Base-by-base conservation (phyloP, 176 grass and related monocot species). In the Paspalum vaginatum region DNA sequence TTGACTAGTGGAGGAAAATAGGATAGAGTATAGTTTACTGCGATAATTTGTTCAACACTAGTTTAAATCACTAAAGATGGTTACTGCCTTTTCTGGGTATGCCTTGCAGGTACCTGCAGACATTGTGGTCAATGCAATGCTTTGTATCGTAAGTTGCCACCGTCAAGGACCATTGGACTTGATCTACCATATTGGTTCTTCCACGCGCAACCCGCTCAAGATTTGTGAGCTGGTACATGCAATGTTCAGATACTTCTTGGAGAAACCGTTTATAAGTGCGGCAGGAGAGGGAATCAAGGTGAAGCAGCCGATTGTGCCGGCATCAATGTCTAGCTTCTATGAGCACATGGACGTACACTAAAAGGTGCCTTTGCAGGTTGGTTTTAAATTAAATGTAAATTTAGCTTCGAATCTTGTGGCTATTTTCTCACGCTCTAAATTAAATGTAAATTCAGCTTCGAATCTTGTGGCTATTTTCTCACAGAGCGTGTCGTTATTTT, bases 321-420 rank as follows among this genome's bases (percentile, higher is more conserved):
- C 56, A 73, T 18, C 68, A 43, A 73, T 82, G 68, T 18, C 20
- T 13, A 82, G 32, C 80, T 82, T 82, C 45, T 63, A 82, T 25
- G 56, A 82, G 18, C 27, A 22, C 13, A n/a, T 74, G 80, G 14
- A 64, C 1, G 73, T 7, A 43, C 32, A 82, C 45, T 73, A 64
- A 45, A 82, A 64, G 27, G 0, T 49, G 55, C 55, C 67, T 40
- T 69, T 70, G 39, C n/a, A 74, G 57, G 57, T 82, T 74, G 0
- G 57, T 82, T 65, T 58, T 80, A 38, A 27, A 37, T 63, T 39
- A 26, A 64, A 2, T 53, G 12, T 41, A 38, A 41, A 2, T 26
- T 66, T 2, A 9, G 38, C 49, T 13, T 56, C 20, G 13, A 77
- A 62, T 18, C 41, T 4, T 37, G 41, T 55, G 20, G 18, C 3